Evolutionary conservation across 148 eudicot genomes (phyloP).

Genomic region (Rhododendron mucronatum): DNA sequence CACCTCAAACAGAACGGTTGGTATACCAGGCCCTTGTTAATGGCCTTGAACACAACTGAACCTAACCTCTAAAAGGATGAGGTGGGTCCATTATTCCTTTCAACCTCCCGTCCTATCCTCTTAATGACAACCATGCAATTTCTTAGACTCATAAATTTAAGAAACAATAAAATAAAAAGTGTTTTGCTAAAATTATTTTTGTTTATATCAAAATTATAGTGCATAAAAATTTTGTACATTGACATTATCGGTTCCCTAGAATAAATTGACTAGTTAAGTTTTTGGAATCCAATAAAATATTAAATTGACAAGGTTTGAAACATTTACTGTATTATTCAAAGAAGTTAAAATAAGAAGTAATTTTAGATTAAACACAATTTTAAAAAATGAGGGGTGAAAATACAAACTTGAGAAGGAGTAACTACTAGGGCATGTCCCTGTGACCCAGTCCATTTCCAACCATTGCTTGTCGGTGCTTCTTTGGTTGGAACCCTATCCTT

Average conservation of each 20-base stretch:
- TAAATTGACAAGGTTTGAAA: no score
- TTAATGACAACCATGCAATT: background rate
- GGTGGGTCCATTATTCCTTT: background rate
- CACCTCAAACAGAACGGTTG: background rate
- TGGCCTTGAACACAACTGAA: background rate
- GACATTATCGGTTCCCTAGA: no score
- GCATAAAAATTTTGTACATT: no score
- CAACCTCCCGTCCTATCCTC: background rate
- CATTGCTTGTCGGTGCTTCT: background rate
- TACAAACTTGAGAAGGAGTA: background rate
- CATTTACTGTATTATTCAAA: no score
- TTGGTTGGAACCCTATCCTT: background rate
- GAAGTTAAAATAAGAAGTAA: no score
- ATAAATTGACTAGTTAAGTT: no score
- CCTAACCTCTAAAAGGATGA: background rate
- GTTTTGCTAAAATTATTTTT: no score
- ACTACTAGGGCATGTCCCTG: background rate
- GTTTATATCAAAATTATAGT: no score
- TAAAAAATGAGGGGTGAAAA: background rate
- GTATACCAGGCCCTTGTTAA: background rate
- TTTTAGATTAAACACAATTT: no score
- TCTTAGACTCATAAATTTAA: background rate
- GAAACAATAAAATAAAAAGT: no score
- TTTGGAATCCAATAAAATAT: no score
- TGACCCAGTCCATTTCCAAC: background rate